Evolutionary conservation across 495 filamentous ascomycete species (phyloP).

Genomic region (Aspergillus bridgeri): DNA sequence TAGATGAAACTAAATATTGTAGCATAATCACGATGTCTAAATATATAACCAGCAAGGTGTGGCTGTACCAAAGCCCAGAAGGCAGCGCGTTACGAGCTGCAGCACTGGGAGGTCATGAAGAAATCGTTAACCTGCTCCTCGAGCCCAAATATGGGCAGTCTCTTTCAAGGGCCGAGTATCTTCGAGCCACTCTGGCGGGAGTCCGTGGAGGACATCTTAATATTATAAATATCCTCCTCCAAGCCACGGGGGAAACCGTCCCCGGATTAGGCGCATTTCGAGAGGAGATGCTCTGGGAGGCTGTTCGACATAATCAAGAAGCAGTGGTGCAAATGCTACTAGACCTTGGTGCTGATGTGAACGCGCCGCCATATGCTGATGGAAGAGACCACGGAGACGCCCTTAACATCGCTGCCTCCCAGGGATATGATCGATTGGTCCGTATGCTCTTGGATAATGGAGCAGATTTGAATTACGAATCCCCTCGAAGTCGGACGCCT

Average conservation of each 20-base stretch:
- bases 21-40: too few species aligned
- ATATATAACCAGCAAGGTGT: too few species aligned
- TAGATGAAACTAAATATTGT: too few species aligned
- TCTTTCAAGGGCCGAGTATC: background rate
- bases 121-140: constrained; percentile 2
- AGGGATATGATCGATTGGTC: too few species aligned
- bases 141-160: background rate
- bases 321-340: constrained; percentile 7
- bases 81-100: constrained; percentile 6
- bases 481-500: too few species aligned
- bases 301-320: constrained; percentile 3
- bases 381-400: too few species aligned
- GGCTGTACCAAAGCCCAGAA: constrained; percentile 3
- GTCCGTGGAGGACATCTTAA: background rate
- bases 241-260: background rate
- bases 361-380: too few species aligned
- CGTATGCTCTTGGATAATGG: too few species aligned
- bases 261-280: constrained; percentile 2
- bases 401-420: too few species aligned
- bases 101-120: constrained; percentile 4
- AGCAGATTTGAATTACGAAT: too few species aligned
- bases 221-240: constrained; percentile 3
- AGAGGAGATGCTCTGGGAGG: constrained; percentile 8
- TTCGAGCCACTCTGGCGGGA: too few species aligned
- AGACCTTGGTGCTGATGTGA: too few species aligned